Conservation (phyloP, 352 stramenopile genomes). For the Globisporangium mamillatum region DNA sequence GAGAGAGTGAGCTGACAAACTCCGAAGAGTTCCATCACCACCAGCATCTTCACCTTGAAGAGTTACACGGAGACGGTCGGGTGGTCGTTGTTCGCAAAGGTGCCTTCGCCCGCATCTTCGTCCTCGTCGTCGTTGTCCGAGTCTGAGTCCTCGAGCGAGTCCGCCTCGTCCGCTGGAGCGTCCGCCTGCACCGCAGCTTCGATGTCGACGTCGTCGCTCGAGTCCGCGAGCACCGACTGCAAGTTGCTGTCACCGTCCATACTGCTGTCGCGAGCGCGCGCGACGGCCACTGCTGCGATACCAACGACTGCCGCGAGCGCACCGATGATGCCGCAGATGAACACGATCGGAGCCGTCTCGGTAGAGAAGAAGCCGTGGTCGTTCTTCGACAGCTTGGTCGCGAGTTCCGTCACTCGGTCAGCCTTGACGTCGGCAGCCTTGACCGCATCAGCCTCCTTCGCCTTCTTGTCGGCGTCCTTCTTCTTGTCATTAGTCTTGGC, state of each 20-base stretch:
- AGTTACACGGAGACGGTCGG: constrained; percentile 28
- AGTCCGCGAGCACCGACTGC: constrained; percentile 42
- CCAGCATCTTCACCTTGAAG: neutral
- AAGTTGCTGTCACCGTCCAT: constrained; percentile 20
- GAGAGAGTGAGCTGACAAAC: neutral
- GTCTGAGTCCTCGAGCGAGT: constrained; percentile 51
- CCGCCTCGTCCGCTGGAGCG: constrained; percentile 29
- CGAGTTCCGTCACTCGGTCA: constrained; percentile 45
- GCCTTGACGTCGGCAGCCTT: constrained; percentile 16
- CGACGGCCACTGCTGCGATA: constrained; percentile 52
- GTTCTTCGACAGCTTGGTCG: constrained; percentile 47
- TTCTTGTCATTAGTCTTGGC: constrained; percentile 15
- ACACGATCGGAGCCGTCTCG: constrained; percentile 43
- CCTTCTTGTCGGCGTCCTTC: constrained; percentile 3
- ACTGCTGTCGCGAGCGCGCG: constrained; percentile 25
- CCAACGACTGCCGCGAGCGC: constrained; percentile 63
- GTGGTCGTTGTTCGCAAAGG: constrained; percentile 48
- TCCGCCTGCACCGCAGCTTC: constrained; percentile 41
- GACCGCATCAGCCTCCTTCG: constrained; percentile 7
- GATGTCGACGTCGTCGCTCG: constrained; percentile 47
- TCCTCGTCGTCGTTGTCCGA: constrained; percentile 35
- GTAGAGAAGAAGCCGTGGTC: constrained; percentile 38
- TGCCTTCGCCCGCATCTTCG: constrained; percentile 51
- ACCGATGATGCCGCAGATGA: constrained; percentile 66
- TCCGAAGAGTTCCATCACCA: neutral